Conservation (phyloP, 257 asterid genomes). For the Handroanthus guayacan region DNA sequence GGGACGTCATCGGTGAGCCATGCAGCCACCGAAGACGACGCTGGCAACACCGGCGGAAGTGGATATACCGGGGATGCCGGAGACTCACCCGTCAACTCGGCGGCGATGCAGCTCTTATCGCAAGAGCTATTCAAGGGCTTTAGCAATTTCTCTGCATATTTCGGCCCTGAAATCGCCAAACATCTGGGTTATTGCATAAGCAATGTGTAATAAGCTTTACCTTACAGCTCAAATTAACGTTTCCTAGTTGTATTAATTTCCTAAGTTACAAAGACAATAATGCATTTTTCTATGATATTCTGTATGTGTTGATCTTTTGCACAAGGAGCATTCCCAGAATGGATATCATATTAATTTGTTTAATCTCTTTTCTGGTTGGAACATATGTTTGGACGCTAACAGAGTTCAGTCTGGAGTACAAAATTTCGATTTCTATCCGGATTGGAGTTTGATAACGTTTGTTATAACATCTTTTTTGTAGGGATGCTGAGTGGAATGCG, state of each 20-base stretch:
- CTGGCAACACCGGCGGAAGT: neutral
- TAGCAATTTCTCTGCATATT: constrained; percentile 61
- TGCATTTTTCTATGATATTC: neutral
- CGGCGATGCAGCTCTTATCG: constrained; percentile 59
- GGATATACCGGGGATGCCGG: neutral
- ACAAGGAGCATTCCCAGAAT: no score
- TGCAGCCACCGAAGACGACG: constrained; percentile 30
- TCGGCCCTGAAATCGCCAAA: constrained; percentile 54
- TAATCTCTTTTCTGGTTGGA: neutral
- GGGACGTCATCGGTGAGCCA: constrained; percentile 28
- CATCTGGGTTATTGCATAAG: constrained; percentile 73
- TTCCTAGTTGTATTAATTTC: neutral
- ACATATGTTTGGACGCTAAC: neutral
- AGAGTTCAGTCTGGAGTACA: neutral
- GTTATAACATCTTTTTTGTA: constrained; percentile 30
- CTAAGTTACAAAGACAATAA: neutral
- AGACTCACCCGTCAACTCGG: constrained; percentile 33
- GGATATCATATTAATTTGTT: neutral
- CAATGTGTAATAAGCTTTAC: constrained; percentile 51
- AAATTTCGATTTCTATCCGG: neutral
- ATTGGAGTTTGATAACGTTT: constrained; percentile 7
- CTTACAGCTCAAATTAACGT: neutral
- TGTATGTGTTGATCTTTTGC: neutral
- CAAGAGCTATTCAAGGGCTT: constrained; percentile 58
- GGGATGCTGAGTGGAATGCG: constrained; percentile 84